Base-by-base conservation (phyloP, 2,329 filamentous ascomycete species). In the Penicillium sp. region DNA sequence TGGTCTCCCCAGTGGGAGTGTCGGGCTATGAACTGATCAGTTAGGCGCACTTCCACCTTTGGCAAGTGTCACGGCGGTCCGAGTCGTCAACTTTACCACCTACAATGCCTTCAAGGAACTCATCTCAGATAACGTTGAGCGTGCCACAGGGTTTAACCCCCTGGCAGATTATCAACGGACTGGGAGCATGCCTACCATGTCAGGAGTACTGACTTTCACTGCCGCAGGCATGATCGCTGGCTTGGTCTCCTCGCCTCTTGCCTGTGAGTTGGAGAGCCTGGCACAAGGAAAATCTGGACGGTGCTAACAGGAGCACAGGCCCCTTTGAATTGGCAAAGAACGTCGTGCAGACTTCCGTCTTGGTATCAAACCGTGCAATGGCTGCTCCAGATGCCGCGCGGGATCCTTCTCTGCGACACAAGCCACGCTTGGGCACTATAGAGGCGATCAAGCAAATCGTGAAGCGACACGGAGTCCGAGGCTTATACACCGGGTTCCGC, bases 311-410 rank as follows among this genome's bases (percentile, higher is more conserved):
- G 6, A 3, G 47, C 45, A 42, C 29, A 77, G 76, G 76, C 54
- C 77, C 77, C 1, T 77, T 79, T 48, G 77, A 79, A 65, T 63
- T 78, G 32, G 73, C 77, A 46, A 79, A 79, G 61, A 79, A 79
- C 53, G 77, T 78, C 5, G 75, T 78, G 14, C 77, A 79, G 59
- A 77, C 77, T 8, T 79, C 77, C 1, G 76, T 79, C 32, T 62
- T 79, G 44, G 74, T 79, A 56, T 72, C 75, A 8, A 72, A 76
- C 38, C 67, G 74, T 31, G 67, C 72, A 34, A 68, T 70, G 57
- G 74, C 72, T 6, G 67, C 70, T 7, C 65, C 71, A 0, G 69
- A 69, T 48, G 72, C 69, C 3, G 63, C 65, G 29, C 61, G 62
- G 18, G 68, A 75, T 50, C 65, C 64, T 21, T 66, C 67, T 4